Base-by-base conservation (phyloP, 2,329 filamentous ascomycete genomes). In the Teratosphaeria gauchensis region DNA sequence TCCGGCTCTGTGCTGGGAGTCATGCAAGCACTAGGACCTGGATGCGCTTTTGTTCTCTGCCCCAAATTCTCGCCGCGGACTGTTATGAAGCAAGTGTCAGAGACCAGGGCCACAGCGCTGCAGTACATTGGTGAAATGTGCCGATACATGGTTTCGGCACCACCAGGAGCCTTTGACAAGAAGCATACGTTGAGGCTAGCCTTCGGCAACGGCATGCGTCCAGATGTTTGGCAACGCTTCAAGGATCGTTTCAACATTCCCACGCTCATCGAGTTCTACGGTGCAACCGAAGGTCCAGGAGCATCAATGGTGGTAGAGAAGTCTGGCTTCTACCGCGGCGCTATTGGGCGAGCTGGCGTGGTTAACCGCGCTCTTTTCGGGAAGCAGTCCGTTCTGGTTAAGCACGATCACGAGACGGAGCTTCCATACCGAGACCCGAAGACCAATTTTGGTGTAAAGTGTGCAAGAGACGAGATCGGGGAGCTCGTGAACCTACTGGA, bases 101-200 rank as follows among this genome's bases (percentile, higher is more conserved):
- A 81, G 52, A 82, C 82, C 54, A 76, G 86, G 8, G 87, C 90
- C 21, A 94, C 88, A 1, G 80, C 85, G 3, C 86, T 95, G 61
- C 90, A 95, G 70, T 95, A 95, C 69, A 90, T 95, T 14, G 90
- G 90, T 56, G 90, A 95, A 73, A 92, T 89, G 0, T 87, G 90
- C 63, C 86, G 90, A 5, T 95, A 95, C 71, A 81, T 95, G 3
- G 79, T 95, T 11, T 80, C 87, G 0, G 83, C 84, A 0, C 82
- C 80, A 3, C 75, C 87, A 1, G 78, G 83, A 0, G 79, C 86
- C 58, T 77, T 90, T 38, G 91, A 95, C 72, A 82, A 80, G 65
- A 82, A 85, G 63, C 87, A 95, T 75, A 80, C 77, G 0, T 82
- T 95, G n/a, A 84, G 84, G 5, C 66, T 86, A 3, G 90, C 89